Evolutionary conservation across 148 eudicot genomes (phyloP).

Genomic region (Oxyria digyna): DNA sequence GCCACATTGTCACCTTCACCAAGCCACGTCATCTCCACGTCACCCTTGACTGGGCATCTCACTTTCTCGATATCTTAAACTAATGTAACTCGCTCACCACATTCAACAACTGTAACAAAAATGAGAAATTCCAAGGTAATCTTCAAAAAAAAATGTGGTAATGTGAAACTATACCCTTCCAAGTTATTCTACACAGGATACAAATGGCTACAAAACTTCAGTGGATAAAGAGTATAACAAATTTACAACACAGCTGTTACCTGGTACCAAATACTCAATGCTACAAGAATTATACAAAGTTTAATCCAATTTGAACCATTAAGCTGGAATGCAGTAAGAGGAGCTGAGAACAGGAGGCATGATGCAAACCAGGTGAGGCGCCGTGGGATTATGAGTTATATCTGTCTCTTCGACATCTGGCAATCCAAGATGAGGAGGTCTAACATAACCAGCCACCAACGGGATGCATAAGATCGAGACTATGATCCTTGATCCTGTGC

Average conservation of each 20-base stretch:
- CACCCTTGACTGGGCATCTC: slow-evolving; percentile 65
- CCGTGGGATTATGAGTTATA: slow-evolving; percentile 90
- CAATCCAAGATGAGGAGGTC: slow-evolving; percentile 77
- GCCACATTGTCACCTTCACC: slow-evolving; percentile 69
- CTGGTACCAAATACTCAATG: not conserved
- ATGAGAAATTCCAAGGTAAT: too few species aligned
- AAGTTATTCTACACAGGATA: not conserved
- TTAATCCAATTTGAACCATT: not conserved
- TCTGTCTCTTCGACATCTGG: slow-evolving; percentile 56
- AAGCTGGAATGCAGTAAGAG: slow-evolving; percentile 74
- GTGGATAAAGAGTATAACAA: not conserved
- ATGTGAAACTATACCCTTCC: not conserved
- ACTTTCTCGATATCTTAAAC: too few species aligned
- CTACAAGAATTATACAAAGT: slow-evolving; percentile 1
- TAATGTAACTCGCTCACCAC: too few species aligned
- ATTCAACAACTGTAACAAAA: too few species aligned
- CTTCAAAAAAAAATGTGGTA: not conserved
- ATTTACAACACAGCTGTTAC: not conserved
- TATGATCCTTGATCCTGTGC: slow-evolving; percentile 75
- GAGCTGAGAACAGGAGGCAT: slow-evolving; percentile 89
- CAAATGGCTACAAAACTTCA: not conserved
- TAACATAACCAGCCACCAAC: slow-evolving; percentile 82
- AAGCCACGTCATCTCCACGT: slow-evolving; percentile 39
- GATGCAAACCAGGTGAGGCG: slow-evolving; percentile 84
- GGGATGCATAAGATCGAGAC: slow-evolving; percentile 75